These are phyloP conservation scores for Solanum hybrid DNA, from an alignment of 305 asterid genomes.

Conservation along the genomic window DNA sequence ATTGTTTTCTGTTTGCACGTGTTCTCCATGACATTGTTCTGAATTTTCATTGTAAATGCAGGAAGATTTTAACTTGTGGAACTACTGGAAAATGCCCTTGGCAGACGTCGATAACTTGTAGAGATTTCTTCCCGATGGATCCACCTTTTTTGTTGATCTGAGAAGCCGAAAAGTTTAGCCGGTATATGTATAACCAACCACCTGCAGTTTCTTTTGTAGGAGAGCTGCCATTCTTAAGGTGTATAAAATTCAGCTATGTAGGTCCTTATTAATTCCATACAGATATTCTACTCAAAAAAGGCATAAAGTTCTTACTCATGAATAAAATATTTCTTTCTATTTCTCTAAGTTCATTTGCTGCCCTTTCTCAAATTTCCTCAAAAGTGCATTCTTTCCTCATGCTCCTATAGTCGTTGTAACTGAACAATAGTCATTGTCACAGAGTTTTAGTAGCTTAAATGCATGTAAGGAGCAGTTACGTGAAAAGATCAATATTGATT, in stretches of 20 bases:
- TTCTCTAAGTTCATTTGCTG: not conserved
- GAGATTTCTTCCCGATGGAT: conserved; percentile 11
- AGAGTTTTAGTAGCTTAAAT: not conserved
- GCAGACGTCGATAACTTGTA: conserved; percentile 46
- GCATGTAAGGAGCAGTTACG: not conserved
- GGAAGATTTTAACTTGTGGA: conserved; percentile 90
- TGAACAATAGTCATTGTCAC: not conserved
- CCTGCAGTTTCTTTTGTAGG: conserved; percentile 17
- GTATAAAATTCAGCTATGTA: conserved; percentile 17
- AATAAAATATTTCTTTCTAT: not conserved
- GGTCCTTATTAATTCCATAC: conserved; percentile 10
- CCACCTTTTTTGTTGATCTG: not conserved
- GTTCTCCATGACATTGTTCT: not conserved
- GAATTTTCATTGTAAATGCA: conserved; percentile 20
- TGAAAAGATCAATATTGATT: not conserved
- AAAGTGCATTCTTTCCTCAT: not conserved
- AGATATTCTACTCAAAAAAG: conserved; percentile 15
- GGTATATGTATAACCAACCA: conserved; percentile 22
- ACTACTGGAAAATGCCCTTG: conserved; percentile 78
- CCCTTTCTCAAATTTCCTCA: not conserved
- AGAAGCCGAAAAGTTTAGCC: not conserved
- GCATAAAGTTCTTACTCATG: not conserved
- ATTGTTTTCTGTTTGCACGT: not conserved
- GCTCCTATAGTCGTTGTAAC: not conserved
- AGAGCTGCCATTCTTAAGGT: conserved; percentile 12